Base-by-base conservation (phyloP, 441 rosid species). In the Codiaeum variegatum region DNA sequence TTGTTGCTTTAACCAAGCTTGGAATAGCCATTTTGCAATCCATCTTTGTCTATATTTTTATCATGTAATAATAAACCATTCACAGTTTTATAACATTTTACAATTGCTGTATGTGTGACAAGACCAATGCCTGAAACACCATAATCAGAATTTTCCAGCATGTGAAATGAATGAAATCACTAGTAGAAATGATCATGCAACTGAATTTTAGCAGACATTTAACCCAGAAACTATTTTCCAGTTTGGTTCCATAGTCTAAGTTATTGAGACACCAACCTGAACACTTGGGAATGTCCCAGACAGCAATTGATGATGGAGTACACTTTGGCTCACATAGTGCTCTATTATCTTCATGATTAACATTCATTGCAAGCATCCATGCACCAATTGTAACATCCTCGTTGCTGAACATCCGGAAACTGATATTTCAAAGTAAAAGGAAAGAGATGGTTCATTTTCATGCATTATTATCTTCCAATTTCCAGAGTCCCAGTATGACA, bases 281-380 rank as follows among this genome's bases (percentile, higher is more conserved):
- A 85, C 99, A 94, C 77, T 81, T 92, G 8, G 98, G 99, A 74
- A 94, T 86, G 82, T 92, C 98, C 97, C 94, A 91, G 61, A 94
- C 91, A 46, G 96, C 96, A 79, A 94, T 77, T 24, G 94, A 88
- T 68, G 89, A 62, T 24, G 90, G 70, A 2, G 89, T 82, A 81
- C 97, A 94, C 29, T 85, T 89, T 69, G 88, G 78, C 79, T 76
- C 82, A 77, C 97, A 91, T 31, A 92, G 86, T 63, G 83, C 88
- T 68, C 81, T 77, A 69, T 84, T 85, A 73, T 94, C 78, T 85
- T 94, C 99, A 21, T 92, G 97, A 66, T 90, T 80, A 51, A 94
- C 98, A 82, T 94, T 94, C 97, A 92, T 94, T 75, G 98, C 96
- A 62, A 94, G 90, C 96, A 94, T 92, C 99, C 96, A 94, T 68